Conservation (phyloP, 1,284 basidiomycete genomes). For the Omphalotus olearius region DNA sequence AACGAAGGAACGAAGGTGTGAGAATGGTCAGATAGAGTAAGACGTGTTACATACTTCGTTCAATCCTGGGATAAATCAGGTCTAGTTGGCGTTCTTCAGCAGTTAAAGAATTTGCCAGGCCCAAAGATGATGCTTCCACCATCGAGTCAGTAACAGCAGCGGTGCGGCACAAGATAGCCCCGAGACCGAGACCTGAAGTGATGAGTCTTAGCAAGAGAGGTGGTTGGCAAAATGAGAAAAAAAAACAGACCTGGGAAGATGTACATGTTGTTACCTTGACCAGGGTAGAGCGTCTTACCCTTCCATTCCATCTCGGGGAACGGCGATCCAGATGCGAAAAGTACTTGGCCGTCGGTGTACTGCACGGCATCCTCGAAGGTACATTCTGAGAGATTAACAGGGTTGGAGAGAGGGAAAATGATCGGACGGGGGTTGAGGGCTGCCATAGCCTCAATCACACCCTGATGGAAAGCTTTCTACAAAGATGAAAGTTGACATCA, state of each 20-base stretch:
- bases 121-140: conserved; percentile 77
- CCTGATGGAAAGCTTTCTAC: conserved; percentile 73
- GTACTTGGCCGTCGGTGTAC: conserved; percentile 67
- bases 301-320: conserved; percentile 68
- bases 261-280: conserved; percentile 92
- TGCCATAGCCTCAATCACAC: conserved; percentile 82
- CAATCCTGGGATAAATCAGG: conserved; percentile 73
- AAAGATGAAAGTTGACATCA: conserved; percentile 6
- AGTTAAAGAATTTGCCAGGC: conserved; percentile 76
- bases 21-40: neutral
- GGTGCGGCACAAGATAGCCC: conserved; percentile 67
- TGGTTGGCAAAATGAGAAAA: no score
- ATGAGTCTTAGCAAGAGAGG: neutral
- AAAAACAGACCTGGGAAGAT: conserved; percentile 57
- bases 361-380: conserved; percentile 83
- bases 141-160: conserved; percentile 71
- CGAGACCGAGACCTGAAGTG: conserved; percentile 70
- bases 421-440: conserved; percentile 83
- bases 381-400: conserved; percentile 80
- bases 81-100: conserved; percentile 62
- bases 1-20: conserved; percentile 1
- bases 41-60: conserved; percentile 45
- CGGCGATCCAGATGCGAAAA: conserved; percentile 91
- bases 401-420: conserved; percentile 96
- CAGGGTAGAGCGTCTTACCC: conserved; percentile 68